Conservation (phyloP, 768 basidiomycete species). For the Podaxis mareebaensis region DNA sequence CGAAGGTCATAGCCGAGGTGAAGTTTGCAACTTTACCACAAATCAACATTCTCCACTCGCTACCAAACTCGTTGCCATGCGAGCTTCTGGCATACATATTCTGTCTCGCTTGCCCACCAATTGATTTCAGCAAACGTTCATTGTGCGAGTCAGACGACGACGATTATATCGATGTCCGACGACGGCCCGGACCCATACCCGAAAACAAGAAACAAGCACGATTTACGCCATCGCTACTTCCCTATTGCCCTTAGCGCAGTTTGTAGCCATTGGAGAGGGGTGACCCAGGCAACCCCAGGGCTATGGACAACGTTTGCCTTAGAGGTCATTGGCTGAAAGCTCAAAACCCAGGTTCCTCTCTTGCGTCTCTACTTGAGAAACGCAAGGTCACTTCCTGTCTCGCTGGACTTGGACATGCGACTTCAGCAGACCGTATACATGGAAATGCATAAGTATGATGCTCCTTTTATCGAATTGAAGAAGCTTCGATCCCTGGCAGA, state of each 20-base stretch:
- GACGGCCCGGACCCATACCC: neutral
- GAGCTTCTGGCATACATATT: neutral
- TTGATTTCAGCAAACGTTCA: neutral
- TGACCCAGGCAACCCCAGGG: neutral
- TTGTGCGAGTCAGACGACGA: neutral
- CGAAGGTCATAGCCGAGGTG: neutral
- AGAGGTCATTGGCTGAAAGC: neutral
- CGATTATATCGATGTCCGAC: neutral
- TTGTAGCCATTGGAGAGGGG: neutral
- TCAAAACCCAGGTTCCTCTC: conserved; percentile 6
- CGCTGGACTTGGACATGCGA: neutral
- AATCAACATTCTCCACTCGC: neutral
- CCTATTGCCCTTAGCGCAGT: neutral
- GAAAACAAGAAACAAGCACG: neutral
- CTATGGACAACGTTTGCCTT: neutral
- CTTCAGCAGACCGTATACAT: neutral
- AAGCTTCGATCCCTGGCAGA: neutral
- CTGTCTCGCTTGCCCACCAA: conserved; percentile 14
- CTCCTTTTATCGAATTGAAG: neutral
- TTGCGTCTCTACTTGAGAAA: neutral
- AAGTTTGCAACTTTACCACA: neutral
- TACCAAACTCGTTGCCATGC: neutral
- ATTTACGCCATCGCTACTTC: neutral
- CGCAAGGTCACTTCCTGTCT: neutral
- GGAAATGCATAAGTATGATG: neutral